Conservation (phyloP, 495 filamentous ascomycete species). For the Aspergillus cavernicola region DNA sequence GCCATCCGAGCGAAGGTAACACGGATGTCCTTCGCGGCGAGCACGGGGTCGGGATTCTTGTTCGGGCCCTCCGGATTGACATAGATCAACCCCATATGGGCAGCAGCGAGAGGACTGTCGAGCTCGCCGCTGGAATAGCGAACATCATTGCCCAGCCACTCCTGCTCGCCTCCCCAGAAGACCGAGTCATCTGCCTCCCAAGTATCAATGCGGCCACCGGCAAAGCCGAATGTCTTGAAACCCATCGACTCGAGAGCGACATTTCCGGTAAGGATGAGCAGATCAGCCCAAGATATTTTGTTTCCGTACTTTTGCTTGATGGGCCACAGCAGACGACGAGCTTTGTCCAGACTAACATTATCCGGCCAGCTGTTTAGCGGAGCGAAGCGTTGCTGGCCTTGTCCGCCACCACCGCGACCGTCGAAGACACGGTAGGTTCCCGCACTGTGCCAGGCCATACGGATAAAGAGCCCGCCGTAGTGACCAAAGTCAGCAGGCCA, state of each 20-base stretch:
- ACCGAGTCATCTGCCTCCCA: slow-evolving; percentile 70
- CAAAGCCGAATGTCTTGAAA: slow-evolving; percentile 68
- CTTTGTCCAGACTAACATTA: slow-evolving; percentile 73
- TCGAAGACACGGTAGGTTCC: slow-evolving; percentile 71
- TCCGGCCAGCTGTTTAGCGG: slow-evolving; percentile 79
- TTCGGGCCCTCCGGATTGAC: slow-evolving; percentile 76
- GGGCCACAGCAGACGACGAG: slow-evolving; percentile 71
- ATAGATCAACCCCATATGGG: slow-evolving; percentile 73
- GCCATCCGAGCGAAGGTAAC: slow-evolving; percentile 70
- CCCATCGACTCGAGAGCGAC: slow-evolving; percentile 74
- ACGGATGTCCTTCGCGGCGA: slow-evolving; percentile 66
- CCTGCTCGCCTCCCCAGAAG: slow-evolving; percentile 71
- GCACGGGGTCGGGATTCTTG: slow-evolving; percentile 60
- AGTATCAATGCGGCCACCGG: slow-evolving; percentile 63
- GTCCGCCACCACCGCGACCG: slow-evolving; percentile 66
- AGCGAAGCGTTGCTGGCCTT: slow-evolving; percentile 70
- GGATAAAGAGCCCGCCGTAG: slow-evolving; percentile 72
- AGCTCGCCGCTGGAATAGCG: slow-evolving; percentile 59
- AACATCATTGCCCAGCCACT: slow-evolving; percentile 65
- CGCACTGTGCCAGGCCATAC: slow-evolving; percentile 74
- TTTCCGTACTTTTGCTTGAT: slow-evolving; percentile 78
- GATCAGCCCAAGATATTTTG: slow-evolving; percentile 75
- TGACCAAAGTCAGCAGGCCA: slow-evolving; percentile 77
- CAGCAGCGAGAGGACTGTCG: slow-evolving; percentile 59
- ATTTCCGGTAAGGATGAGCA: slow-evolving; percentile 66